These are phyloP conservation scores for Tagetes erecta DNA, from an alignment of 129 eudicot species.

Conservation along the genomic window DNA sequence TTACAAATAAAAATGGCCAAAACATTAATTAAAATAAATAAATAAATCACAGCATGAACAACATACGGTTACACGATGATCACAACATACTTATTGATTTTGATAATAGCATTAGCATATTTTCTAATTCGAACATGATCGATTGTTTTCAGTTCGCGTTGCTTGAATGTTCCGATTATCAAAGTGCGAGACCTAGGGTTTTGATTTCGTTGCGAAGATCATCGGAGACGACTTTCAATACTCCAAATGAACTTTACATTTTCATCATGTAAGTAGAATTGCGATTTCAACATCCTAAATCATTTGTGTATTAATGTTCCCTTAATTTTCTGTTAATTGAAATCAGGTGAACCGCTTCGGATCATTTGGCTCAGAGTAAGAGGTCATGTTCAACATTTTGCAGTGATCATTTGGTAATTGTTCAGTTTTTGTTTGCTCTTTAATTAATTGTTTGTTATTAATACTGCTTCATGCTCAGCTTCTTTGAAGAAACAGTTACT, in stretches of 20 bases:
- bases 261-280: conserved; percentile 8
- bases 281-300: not conserved
- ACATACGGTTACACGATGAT: too few relatives aligned
- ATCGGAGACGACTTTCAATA: not conserved
- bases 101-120: too few relatives aligned
- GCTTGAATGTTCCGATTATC: not conserved
- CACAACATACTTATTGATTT: too few relatives aligned
- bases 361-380: not conserved
- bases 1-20: too few relatives aligned
- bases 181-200: not conserved
- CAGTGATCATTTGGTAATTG: not conserved
- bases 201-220: conserved; percentile 11
- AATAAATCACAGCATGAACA: too few relatives aligned
- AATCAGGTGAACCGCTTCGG: not conserved
- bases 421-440: not conserved
- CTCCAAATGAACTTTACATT: not conserved
- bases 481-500: not conserved
- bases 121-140: too few relatives aligned
- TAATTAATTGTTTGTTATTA: not conserved
- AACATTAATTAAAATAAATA: too few relatives aligned
- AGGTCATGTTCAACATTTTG: not conserved
- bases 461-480: not conserved
- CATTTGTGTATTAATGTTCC: not conserved
- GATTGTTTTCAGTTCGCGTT: not conserved
- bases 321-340: not conserved